These are phyloP conservation scores for Saccharomycopsis hybrid DNA, from an alignment of 1,139 yeast genomes.

Conservation along the genomic window DNA sequence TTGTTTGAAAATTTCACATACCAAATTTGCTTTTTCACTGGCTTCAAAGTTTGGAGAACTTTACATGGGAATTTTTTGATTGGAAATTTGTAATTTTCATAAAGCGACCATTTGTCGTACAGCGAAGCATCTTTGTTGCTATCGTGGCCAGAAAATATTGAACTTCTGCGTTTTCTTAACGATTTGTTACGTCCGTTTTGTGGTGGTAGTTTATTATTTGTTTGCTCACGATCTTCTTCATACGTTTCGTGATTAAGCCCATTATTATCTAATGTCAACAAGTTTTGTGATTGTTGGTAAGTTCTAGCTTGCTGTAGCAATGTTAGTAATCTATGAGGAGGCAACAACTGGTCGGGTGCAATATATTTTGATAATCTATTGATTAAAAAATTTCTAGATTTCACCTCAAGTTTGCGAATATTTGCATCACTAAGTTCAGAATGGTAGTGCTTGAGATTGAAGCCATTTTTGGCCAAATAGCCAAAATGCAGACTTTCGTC, in stretches of 20 bases:
- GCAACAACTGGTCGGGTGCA: constrained; percentile 43
- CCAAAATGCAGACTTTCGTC: constrained; percentile 29
- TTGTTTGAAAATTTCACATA: constrained; percentile 68
- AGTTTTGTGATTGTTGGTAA: constrained; percentile 39
- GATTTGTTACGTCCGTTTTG: too few relatives aligned
- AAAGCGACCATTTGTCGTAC: too few relatives aligned
- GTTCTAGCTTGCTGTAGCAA: constrained; percentile 47
- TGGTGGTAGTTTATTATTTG: too few relatives aligned
- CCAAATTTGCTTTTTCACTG: constrained; percentile 81
- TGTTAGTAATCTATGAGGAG: constrained; percentile 44
- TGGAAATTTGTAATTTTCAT: constrained; percentile 27
- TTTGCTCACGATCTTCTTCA: constrained; percentile 22
- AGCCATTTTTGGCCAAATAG: constrained; percentile 24
- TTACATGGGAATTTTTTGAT: constrained; percentile 43
- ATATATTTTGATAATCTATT: constrained; percentile 35
- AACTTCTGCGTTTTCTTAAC: too few relatives aligned
- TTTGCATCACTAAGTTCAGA: not conserved
- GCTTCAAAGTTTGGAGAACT: constrained; percentile 36
- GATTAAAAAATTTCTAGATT: constrained; percentile 38
- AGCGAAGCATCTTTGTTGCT: too few relatives aligned
- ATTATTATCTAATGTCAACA: constrained; percentile 31
- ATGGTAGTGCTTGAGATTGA: constrained; percentile 6
- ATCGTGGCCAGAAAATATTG: too few relatives aligned
- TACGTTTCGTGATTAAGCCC: too few relatives aligned
- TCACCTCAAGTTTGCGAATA: constrained; percentile 17